A percentile compares a stretch with the other conserved stretches of the same genome.
These are phyloP conservation scores for Waltergamsia citrina DNA, from an alignment of 2,329 filamentous ascomycete species.

Conservation along the genomic window DNA sequence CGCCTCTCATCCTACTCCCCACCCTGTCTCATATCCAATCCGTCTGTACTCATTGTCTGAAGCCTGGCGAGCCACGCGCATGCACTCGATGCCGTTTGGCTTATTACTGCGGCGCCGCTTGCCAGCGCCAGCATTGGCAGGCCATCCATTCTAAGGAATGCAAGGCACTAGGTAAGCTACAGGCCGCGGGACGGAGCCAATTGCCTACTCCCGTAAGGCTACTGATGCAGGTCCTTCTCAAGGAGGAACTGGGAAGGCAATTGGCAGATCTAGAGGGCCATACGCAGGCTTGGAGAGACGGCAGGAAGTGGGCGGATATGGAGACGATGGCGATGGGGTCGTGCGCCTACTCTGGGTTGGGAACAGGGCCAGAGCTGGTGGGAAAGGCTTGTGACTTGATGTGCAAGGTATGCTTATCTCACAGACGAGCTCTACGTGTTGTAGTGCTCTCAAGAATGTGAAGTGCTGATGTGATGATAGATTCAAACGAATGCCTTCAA, in stretches of 20 bases:
- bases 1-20: constrained; percentile 35
- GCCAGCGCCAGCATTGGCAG: constrained; percentile 46
- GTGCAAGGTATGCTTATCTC: constrained; percentile 36
- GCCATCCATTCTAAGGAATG: constrained; percentile 46
- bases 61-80: constrained; percentile 14
- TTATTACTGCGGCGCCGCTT: constrained; percentile 43
- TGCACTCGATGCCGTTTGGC: constrained; percentile 45
- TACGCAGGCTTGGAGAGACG: constrained; percentile 20
- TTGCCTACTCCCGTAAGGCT: constrained; percentile 47
- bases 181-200: constrained; percentile 11
- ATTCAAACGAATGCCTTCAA: constrained; percentile 55
- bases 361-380: constrained; percentile 23
- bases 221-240: constrained; percentile 39
- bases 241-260: constrained; percentile 19
- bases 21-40: constrained; percentile 26
- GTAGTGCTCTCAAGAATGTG: background rate
- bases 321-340: constrained; percentile 34
- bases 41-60: constrained; percentile 42
- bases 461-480: constrained; percentile 19
- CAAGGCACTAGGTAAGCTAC: constrained; percentile 26
- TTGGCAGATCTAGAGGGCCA: constrained; percentile 37
- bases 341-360: constrained; percentile 30
- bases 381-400: constrained; percentile 33
- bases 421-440: background rate
- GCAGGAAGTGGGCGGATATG: constrained; percentile 39